Evolutionary conservation across 2,329 filamentous ascomycete genomes (phyloP).

Genomic region (Apiospora sp.): DNA sequence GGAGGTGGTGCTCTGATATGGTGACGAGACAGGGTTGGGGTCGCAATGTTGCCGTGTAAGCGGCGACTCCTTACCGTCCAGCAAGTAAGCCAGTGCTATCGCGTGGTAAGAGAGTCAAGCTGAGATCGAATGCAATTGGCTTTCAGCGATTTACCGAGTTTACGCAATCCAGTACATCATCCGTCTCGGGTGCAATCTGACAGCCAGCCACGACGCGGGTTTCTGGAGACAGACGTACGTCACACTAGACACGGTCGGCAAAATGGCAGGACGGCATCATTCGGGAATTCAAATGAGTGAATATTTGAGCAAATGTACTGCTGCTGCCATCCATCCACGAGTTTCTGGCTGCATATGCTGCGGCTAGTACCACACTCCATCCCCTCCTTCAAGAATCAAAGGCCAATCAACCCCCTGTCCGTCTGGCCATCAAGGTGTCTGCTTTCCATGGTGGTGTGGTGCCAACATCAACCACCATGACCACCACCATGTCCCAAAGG

Average conservation of each 20-base stretch:
- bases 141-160: not conserved
- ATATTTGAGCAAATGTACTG: slow-evolving; percentile 2
- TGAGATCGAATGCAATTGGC: too few relatives aligned
- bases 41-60: too few relatives aligned
- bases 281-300: not conserved
- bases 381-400: not conserved
- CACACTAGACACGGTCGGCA: not conserved
- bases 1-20: too few relatives aligned
- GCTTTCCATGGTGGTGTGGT: slow-evolving; percentile 10
- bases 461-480: not conserved
- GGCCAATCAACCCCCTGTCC: slow-evolving; percentile 23
- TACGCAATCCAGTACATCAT: not conserved
- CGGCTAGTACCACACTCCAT: not conserved
- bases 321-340: not conserved
- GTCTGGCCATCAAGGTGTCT: slow-evolving; percentile 24
- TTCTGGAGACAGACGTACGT: not conserved
- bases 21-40: too few relatives aligned
- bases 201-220: not conserved
- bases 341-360: slow-evolving; percentile 1
- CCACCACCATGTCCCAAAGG: slow-evolving; percentile 6
- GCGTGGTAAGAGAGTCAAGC: too few relatives aligned
- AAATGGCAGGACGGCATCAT: not conserved
- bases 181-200: not conserved
- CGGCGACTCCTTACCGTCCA: too few relatives aligned
- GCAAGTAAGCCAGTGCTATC: too few relatives aligned